Evolutionary conservation across 192 early-diverging fungal species (phyloP).

Genomic region (Coemansia sp.): DNA sequence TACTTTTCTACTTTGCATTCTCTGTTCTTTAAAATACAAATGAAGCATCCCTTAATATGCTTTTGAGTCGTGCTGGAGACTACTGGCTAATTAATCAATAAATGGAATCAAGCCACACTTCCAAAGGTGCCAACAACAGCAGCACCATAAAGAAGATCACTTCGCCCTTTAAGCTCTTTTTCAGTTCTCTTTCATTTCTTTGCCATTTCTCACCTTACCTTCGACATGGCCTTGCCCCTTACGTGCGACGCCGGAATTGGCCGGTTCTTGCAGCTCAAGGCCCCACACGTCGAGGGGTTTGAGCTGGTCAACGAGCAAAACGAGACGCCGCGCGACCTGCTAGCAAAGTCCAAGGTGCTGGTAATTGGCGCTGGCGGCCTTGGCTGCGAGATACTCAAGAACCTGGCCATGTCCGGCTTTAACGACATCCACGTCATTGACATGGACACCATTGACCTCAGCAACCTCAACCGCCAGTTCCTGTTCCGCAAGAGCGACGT

Average conservation of each 20-base stretch:
- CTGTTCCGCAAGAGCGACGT: constrained; percentile 75
- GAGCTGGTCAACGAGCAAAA: constrained; percentile 46
- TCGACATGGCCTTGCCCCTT: constrained; percentile 11
- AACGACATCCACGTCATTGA: constrained; percentile 80
- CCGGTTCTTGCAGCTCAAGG: constrained; percentile 43
- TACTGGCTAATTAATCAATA: background rate
- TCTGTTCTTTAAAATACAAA: too few species aligned
- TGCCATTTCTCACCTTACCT: background rate
- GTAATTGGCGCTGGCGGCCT: constrained; percentile 85
- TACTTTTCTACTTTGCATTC: too few species aligned
- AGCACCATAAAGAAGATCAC: too few species aligned
- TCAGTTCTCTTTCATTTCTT: constrained; percentile 6
- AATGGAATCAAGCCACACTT: background rate
- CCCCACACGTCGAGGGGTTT: constrained; percentile 46
- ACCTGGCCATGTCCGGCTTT: constrained; percentile 77
- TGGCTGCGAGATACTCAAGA: constrained; percentile 82
- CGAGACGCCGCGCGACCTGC: constrained; percentile 45
- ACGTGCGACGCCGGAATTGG: constrained; percentile 27
- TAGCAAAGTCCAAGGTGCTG: constrained; percentile 62
- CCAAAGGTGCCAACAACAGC: too few species aligned
- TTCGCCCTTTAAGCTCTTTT: constrained; percentile 1
- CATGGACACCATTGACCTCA: constrained; percentile 86
- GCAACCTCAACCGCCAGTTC: constrained; percentile 83
- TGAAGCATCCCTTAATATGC: background rate
- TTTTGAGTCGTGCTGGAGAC: too few species aligned